Evolutionary conservation across 2,329 filamentous ascomycete genomes (phyloP).

Genomic region (Ophiostoma ips): DNA sequence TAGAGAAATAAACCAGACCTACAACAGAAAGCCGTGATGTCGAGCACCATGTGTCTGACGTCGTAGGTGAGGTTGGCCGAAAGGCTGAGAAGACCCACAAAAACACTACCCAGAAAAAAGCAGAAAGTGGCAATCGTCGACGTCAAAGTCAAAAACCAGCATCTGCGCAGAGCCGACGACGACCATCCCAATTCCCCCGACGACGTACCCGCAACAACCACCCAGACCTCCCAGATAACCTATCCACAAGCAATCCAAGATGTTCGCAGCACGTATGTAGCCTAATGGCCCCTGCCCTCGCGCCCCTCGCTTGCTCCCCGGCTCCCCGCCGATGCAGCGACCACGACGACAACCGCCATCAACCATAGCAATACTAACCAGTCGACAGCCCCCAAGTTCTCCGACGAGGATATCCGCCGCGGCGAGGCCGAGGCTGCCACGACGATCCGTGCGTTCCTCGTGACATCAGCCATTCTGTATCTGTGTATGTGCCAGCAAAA

Average conservation of each 20-base stretch:
- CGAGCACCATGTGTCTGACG: neutral
- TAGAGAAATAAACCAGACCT: neutral
- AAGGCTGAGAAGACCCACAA: conserved; percentile 1
- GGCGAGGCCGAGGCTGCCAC: conserved; percentile 54
- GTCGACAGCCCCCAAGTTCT: conserved; percentile 39
- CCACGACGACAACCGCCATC: neutral
- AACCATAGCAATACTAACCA: neutral
- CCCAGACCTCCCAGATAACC: neutral
- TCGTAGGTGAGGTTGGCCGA: no score
- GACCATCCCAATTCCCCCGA: neutral
- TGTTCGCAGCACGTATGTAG: conserved; percentile 50
- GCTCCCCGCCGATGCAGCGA: neutral
- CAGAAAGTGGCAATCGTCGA: neutral
- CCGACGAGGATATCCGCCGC: conserved; percentile 54
- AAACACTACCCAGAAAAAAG: neutral
- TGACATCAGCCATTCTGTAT: conserved; percentile 56
- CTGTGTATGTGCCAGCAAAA: conserved; percentile 47
- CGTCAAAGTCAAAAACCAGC: neutral
- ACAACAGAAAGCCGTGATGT: neutral
- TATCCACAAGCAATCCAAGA: conserved; percentile 22
- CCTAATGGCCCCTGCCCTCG: neutral
- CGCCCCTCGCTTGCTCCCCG: no score
- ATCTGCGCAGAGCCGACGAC: neutral
- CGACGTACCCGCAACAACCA: neutral
- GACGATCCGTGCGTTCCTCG: conserved; percentile 53